Conservation (phyloP, 169 alveolate species). For the Eimeria praecox region DNA sequence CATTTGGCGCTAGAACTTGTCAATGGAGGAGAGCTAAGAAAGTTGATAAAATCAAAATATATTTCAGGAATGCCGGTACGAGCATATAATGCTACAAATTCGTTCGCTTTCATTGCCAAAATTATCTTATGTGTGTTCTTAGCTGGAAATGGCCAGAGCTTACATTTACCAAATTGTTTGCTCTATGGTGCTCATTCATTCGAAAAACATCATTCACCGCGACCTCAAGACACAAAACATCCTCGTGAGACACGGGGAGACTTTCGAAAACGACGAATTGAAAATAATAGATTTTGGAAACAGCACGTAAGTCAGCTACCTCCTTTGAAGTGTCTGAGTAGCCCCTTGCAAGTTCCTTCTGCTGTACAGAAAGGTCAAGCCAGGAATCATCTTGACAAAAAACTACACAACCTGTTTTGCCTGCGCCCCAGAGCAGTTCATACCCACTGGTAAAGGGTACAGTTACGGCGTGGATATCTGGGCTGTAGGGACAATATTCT, state of each 20-base stretch:
- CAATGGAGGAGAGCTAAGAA: constrained; percentile 43
- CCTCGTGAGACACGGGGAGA: constrained; percentile 46
- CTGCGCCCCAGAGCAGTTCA: constrained; percentile 66
- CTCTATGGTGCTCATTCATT: constrained; percentile 95
- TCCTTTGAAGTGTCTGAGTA: not conserved
- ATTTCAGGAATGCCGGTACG: constrained; percentile 53
- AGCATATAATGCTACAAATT: not conserved
- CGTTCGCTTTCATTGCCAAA: not conserved
- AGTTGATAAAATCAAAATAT: constrained; percentile 25
- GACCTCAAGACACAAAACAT: constrained; percentile 91
- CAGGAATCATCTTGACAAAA: constrained; percentile 21
- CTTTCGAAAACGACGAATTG: constrained; percentile 47
- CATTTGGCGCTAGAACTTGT: constrained; percentile 53
- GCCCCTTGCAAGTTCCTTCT: not conserved
- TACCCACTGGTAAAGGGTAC: constrained; percentile 20
- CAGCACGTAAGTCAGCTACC: constrained; percentile 59
- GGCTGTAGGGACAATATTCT: constrained; percentile 51
- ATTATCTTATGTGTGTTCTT: not conserved
- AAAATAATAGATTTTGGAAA: constrained; percentile 59
- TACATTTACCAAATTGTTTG: constrained; percentile 88
- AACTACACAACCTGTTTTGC: constrained; percentile 63
- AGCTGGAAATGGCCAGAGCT: constrained; percentile 83
- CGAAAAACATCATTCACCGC: constrained; percentile 94
- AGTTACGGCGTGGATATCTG: constrained; percentile 47
- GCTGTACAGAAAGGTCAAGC: constrained; percentile 24